A percentile compares a stretch with the other conserved stretches of the same genome.
These are phyloP conservation scores for Sporisorium reilianum DNA, from an alignment of 1,284 basidiomycete genomes.

Conservation along the genomic window DNA sequence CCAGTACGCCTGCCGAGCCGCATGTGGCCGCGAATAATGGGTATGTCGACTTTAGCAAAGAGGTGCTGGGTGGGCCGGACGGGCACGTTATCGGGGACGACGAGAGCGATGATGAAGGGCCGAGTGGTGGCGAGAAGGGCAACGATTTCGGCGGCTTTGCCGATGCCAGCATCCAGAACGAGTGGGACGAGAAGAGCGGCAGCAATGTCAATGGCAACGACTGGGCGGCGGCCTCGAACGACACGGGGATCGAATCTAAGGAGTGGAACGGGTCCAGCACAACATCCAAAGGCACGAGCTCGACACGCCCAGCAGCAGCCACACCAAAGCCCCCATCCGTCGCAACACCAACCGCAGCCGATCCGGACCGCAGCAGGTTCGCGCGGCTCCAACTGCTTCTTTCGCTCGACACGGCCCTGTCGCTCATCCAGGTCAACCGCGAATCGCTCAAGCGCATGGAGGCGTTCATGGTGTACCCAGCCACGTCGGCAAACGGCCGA, in stretches of 20 bases:
- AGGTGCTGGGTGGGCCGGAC: slow-evolving; percentile 40
- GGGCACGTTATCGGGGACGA: slow-evolving; percentile 39
- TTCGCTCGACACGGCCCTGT: slow-evolving; percentile 88
- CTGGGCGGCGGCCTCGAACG: slow-evolving; percentile 9
- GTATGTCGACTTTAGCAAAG: slow-evolving; percentile 57
- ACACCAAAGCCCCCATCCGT: neutral
- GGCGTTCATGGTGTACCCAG: slow-evolving; percentile 84
- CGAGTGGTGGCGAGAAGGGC: slow-evolving; percentile 9
- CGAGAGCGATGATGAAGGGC: slow-evolving; percentile 44
- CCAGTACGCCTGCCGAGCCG: slow-evolving; percentile 9
- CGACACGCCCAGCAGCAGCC: neutral
- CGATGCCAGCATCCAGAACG: slow-evolving; percentile 13
- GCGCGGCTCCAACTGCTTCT: slow-evolving; percentile 75
- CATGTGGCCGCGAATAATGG: slow-evolving; percentile 35
- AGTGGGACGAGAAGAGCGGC: slow-evolving; percentile 39
- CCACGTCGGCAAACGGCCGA: slow-evolving; percentile 62
- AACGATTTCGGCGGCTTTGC: slow-evolving; percentile 10
- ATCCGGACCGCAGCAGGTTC: slow-evolving; percentile 16
- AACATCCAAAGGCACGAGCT: neutral
- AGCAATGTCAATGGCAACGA: slow-evolving; percentile 13
- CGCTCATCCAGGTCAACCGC: slow-evolving; percentile 90
- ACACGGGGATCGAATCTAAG: slow-evolving; percentile 8
- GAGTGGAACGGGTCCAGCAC: slow-evolving; percentile 1
- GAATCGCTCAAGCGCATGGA: slow-evolving; percentile 91
- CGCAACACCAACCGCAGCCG: neutral